Evolutionary conservation across 78 protist species (phyloP).

Genomic region (Chrysochromulina parva): DNA sequence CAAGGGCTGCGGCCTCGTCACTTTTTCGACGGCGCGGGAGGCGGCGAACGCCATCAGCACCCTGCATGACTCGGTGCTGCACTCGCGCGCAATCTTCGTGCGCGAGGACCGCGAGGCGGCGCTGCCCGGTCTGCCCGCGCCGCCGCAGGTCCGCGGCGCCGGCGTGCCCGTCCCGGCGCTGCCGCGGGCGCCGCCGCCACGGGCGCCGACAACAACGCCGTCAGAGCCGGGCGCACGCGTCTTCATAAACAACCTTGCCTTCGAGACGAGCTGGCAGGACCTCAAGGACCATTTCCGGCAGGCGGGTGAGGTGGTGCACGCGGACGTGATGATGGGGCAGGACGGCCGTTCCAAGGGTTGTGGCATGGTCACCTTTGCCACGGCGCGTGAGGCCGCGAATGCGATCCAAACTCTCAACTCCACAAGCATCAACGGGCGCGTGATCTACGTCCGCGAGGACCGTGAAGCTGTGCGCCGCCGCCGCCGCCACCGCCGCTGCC

Average conservation of each 20-base stretch:
- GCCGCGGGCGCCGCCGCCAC: too few relatives aligned
- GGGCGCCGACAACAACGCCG: too few relatives aligned
- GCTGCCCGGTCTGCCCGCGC: too few relatives aligned
- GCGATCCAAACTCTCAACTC: background rate
- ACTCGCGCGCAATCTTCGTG: background rate
- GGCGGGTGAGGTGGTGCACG: conserved; percentile 1
- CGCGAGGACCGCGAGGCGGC: too few relatives aligned
- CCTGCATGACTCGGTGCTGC: conserved; percentile 16
- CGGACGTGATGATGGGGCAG: background rate
- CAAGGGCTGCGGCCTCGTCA: conserved; percentile 50
- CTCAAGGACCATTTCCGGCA: background rate
- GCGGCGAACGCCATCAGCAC: background rate
- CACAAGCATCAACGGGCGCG: background rate
- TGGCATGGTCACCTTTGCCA: background rate
- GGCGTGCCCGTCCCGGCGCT: too few relatives aligned
- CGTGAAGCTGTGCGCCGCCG: too few relatives aligned
- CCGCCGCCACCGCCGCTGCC: too few relatives aligned
- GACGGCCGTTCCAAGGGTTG: conserved; percentile 17
- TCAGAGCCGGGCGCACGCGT: background rate
- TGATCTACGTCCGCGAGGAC: too few relatives aligned
- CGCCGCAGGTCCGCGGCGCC: too few relatives aligned
- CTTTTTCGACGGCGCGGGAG: background rate
- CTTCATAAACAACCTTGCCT: background rate
- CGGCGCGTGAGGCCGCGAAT: background rate
- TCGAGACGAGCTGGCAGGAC: background rate